Conservation (phyloP, 495 filamentous ascomycete species). For the Rusavskia elegans region DNA sequence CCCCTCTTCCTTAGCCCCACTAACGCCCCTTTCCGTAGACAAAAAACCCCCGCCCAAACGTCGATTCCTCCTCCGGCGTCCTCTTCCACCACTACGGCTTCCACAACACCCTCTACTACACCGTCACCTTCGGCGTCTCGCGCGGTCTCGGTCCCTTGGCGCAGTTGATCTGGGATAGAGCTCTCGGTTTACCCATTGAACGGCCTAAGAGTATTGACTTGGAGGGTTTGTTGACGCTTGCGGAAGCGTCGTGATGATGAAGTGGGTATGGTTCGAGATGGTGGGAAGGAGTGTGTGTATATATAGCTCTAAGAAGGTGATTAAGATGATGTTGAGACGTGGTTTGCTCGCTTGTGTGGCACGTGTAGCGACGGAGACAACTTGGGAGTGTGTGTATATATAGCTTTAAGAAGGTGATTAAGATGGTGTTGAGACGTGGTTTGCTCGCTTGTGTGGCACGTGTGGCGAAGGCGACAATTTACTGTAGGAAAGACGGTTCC, state of each 20-base stretch:
- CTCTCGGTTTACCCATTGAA: conserved; percentile 92
- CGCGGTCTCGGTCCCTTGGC: conserved; percentile 81
- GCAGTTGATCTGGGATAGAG: conserved; percentile 92
- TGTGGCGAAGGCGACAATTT: no score
- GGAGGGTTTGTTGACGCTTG: conserved; percentile 51
- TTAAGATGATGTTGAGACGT: no score
- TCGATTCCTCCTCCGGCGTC: conserved; percentile 81
- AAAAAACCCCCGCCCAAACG: conserved; percentile 96
- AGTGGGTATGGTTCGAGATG: background rate
- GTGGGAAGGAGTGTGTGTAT: background rate
- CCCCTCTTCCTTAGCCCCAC: background rate
- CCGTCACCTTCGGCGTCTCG: conserved; percentile 88
- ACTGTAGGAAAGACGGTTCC: no score
- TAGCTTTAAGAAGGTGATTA: no score
- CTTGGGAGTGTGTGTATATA: background rate
- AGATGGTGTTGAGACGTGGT: no score
- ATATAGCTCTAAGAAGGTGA: background rate
- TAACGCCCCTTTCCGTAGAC: conserved; percentile 32
- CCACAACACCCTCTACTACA: conserved; percentile 94
- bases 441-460: no score
- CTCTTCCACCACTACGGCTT: conserved; percentile 96
- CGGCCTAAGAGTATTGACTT: conserved; percentile 94
- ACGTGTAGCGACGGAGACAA: no score
- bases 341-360: no score
- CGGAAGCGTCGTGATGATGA: conserved; percentile 5